Percentiles rank a stretch among this genome's conserved stretches.
Evolutionary conservation across 768 basidiomycete genomes (phyloP).

Genomic region (Hygrophoropsis aurantiaca): DNA sequence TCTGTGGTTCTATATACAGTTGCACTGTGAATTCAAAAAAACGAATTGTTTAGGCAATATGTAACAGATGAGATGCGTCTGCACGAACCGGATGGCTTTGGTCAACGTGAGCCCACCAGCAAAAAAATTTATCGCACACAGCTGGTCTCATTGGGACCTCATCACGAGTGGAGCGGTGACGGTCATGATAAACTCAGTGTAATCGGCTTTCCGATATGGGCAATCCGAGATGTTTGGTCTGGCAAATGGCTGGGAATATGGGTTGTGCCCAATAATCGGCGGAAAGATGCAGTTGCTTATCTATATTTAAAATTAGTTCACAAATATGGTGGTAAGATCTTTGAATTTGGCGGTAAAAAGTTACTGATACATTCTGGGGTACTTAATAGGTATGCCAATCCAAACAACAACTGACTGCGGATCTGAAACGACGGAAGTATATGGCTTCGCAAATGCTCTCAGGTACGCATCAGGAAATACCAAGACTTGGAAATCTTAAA

Average conservation of each 20-base stretch:
- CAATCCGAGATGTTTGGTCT: conserved; percentile 22
- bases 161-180: conserved; percentile 34
- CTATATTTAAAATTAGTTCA: conserved; percentile 24
- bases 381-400: conserved; percentile 29
- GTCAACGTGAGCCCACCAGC: conserved; percentile 17
- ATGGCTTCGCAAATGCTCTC: conserved; percentile 26
- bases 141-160: conserved; percentile 21
- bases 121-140: conserved; percentile 21
- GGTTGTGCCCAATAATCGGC: conserved; percentile 33
- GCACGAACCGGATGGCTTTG: conserved; percentile 24
- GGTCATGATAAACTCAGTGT: conserved; percentile 34
- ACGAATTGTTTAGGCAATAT: conserved; percentile 11
- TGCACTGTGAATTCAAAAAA: neutral
- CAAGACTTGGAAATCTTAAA: neutral
- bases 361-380: too few species aligned
- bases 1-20: neutral
- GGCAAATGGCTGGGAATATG: conserved; percentile 29
- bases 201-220: conserved; percentile 34
- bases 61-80: conserved; percentile 17
- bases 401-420: conserved; percentile 35
- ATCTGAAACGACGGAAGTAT: conserved; percentile 25
- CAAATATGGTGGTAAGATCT: conserved; percentile 18
- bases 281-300: conserved; percentile 23
- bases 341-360: too few species aligned
- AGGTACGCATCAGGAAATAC: too few species aligned